A percentile compares a stretch with the other conserved stretches of the same genome.
These are phyloP conservation scores for Aleurites moluccanus DNA, from an alignment of 441 rosid genomes.

Conservation along the genomic window DNA sequence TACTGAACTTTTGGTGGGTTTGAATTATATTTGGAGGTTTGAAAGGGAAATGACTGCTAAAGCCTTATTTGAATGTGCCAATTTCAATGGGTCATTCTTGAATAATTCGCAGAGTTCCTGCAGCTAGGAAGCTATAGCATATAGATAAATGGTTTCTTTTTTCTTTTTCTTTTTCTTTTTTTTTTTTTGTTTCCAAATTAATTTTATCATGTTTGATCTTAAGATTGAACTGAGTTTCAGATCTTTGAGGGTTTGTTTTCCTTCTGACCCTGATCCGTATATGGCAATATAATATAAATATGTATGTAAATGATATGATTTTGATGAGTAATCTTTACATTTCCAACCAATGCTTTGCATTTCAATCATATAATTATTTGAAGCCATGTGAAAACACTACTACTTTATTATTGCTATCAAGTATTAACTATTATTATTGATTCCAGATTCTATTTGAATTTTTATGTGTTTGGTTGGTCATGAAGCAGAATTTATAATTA, in stretches of 20 bases:
- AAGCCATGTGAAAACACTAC: conserved; percentile 15
- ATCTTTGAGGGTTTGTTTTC: conserved; percentile 32
- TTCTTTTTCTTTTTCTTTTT: conserved; percentile 17
- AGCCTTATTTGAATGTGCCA: conserved; percentile 65
- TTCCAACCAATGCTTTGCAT: conserved; percentile 17
- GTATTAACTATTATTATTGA: not conserved
- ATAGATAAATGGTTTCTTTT: not conserved
- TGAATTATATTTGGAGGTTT: conserved; percentile 94
- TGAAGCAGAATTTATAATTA: not conserved
- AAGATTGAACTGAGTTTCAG: conserved; percentile 38
- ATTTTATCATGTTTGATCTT: conserved; percentile 34
- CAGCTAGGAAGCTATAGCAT: conserved; percentile 16
- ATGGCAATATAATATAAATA: conserved; percentile 21
- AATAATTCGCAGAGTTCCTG: conserved; percentile 28
- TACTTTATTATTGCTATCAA: not conserved
- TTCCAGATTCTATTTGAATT: conserved; percentile 25
- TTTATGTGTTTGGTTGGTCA: conserved; percentile 12
- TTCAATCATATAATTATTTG: conserved; percentile 16
- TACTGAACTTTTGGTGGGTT: conserved; percentile 84
- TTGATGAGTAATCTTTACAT: conserved; percentile 9
- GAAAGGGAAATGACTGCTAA: conserved; percentile 94
- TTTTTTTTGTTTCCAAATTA: conserved; percentile 12
- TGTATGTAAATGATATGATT: conserved; percentile 36
- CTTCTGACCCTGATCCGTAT: conserved; percentile 35
- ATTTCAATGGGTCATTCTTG: conserved; percentile 34